Base-by-base conservation (phyloP, 1,284 basidiomycete genomes). In the Cronartium ribicola region DNA sequence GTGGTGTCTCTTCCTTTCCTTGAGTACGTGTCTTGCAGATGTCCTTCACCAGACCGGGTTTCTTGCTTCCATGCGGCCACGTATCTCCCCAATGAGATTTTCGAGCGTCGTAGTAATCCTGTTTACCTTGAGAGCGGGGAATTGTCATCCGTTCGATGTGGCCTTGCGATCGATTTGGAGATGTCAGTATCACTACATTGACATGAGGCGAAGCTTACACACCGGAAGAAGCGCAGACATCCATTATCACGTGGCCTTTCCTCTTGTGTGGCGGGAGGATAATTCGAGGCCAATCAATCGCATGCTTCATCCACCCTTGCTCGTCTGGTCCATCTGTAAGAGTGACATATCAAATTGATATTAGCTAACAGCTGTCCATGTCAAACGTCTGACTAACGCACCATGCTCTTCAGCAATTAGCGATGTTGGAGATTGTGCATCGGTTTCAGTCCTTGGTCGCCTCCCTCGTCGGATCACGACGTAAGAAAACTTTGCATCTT, bases 61-160 rank as follows among this genome's bases (percentile, higher is more conserved):
- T 66, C 20, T 73, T 73, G 44, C 63, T 66, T 51, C 71, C 71
- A 59, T 98, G 94, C 4, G 96, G 95, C 82, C 96, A 98, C 11
- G 92, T 84, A 81, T 98, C 96, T 11, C 96, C 96, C 93, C 94
- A 97, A 22, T 83, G 84, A 0, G 90, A 87, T 82, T 98, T 98
- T 61, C 95, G 88, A 0, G 94, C 94, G 80, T 98, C 96, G 79
- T 98, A 94, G 80, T 89, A 98, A 0, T 88, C 86, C 80, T 98
- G 94, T 81, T 92, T 94, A 7, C 94, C 94, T 81, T 94, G 91
- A 0, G 92, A 94, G 79, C 88, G 92, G 1, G 94, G 89, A 59
- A 96, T 88, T 1, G 90, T 96, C 81, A 95, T 84, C 4, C 95
- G 89, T 85, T 94, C 89, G 73, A 97, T 90, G 81, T 91, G 88